A percentile compares a stretch with the other conserved stretches of the same genome.
Evolutionary conservation across 1,284 basidiomycete genomes (phyloP).

Genomic region (Rugosomyces carneus): DNA sequence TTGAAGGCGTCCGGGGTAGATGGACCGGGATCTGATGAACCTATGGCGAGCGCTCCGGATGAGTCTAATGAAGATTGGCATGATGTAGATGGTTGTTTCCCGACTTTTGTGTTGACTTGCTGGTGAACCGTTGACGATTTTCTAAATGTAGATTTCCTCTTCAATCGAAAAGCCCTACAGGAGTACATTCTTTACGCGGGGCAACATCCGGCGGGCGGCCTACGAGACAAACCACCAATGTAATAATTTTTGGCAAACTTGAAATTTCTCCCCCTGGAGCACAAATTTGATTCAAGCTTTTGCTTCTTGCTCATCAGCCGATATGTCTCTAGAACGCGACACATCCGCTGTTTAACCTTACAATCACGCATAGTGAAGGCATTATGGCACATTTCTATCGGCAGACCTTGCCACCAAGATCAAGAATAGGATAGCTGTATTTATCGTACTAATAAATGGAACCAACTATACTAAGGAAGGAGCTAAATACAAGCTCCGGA

Average conservation of each 20-base stretch:
- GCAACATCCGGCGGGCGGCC: slow-evolving; percentile 79
- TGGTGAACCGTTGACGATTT: slow-evolving; percentile 1
- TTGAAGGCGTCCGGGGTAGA: slow-evolving; percentile 61
- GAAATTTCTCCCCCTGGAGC: too few species aligned
- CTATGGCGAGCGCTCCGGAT: slow-evolving; percentile 5
- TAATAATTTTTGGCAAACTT: slow-evolving; percentile 22
- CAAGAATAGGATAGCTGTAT: neutral
- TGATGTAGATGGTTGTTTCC: slow-evolving; percentile 53
- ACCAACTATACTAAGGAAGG: too few species aligned
- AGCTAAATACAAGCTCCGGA: too few species aligned
- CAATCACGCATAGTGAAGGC: slow-evolving; percentile 64
- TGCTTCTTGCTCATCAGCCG: neutral
- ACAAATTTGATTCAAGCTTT: neutral
- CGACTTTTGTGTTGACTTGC: neutral
- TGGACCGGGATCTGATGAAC: slow-evolving; percentile 1
- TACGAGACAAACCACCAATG: slow-evolving; percentile 96
- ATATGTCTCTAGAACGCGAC: slow-evolving; percentile 70
- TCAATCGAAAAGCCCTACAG: slow-evolving; percentile 69
- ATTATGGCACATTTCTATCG: slow-evolving; percentile 78
- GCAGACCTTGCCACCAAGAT: slow-evolving; percentile 32
- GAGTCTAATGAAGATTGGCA: slow-evolving; percentile 39
- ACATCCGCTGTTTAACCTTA: slow-evolving; percentile 83
- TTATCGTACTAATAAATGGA: too few species aligned
- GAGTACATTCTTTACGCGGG: slow-evolving; percentile 85
- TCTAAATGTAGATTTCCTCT: slow-evolving; percentile 45